These are phyloP conservation scores for Podila epigama DNA, from an alignment of 192 early-diverging fungal species.

Conservation along the genomic window DNA sequence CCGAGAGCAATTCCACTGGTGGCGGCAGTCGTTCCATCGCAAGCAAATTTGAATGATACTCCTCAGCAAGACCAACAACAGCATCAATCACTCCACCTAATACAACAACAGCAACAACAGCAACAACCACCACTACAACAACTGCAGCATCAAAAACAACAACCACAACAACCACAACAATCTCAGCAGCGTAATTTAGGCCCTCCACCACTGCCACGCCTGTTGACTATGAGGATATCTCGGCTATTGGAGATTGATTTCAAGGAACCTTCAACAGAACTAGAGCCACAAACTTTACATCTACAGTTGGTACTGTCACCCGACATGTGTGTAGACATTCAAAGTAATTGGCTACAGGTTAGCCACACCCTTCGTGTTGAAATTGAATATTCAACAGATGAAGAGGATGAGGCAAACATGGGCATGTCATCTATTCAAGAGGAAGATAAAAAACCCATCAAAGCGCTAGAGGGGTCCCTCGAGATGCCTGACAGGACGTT, in stretches of 20 bases:
- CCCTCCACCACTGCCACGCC: constrained; percentile 32
- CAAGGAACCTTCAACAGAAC: constrained; percentile 29
- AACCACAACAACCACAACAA: background rate
- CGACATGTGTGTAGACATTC: constrained; percentile 41
- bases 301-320: constrained; percentile 40
- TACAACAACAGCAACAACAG: constrained; percentile 9
- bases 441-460: background rate
- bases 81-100: background rate
- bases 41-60: too few relatives aligned
- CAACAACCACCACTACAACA: background rate
- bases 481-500: background rate
- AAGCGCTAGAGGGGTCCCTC: background rate
- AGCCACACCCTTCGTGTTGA: constrained; percentile 35
- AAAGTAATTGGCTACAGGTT: constrained; percentile 36
- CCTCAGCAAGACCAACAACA: background rate
- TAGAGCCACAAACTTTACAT: constrained; percentile 17
- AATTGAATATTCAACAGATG: constrained; percentile 36
- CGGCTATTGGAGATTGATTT: constrained; percentile 35
- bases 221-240: constrained; percentile 25
- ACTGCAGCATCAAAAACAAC: constrained; percentile 1
- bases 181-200: background rate
- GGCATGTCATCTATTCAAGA: background rate
- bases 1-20: constrained; percentile 25
- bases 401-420: constrained; percentile 28
- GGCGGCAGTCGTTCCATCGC: background rate